phyloP scores from a whole-genome alignment of 495 filamentous ascomycete genomes.

The Penicillium diatomitis region DNA sequence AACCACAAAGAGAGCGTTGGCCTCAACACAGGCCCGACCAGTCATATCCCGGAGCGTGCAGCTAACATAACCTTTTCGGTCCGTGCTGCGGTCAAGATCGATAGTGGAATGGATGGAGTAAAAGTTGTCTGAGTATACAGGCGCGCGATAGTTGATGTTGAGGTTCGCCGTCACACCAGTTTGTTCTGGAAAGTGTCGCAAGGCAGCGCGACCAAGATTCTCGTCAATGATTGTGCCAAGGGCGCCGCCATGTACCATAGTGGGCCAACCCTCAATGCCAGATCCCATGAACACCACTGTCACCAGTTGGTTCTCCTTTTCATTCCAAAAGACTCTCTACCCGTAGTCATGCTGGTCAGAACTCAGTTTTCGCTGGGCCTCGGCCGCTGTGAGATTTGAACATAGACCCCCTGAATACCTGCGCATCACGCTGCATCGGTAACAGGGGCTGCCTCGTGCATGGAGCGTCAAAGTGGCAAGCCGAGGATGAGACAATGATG shows the following conservation, averaged over 20 bases:
- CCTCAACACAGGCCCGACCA: slow-evolving; percentile 46
- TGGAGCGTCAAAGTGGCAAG: neutral
- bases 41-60: slow-evolving; percentile 44
- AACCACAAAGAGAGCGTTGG: slow-evolving; percentile 56
- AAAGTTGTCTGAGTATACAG: slow-evolving; percentile 48
- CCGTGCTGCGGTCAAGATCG: slow-evolving; percentile 40
- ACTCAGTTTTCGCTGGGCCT: neutral
- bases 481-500: neutral
- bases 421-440: neutral
- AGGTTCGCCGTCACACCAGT: slow-evolving; percentile 58
- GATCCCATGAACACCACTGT: slow-evolving; percentile 56
- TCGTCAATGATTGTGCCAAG: slow-evolving; percentile 69
- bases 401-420: neutral
- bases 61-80: slow-evolving; percentile 54
- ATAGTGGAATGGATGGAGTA: slow-evolving; percentile 51
- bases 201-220: slow-evolving; percentile 31
- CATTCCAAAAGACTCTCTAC: slow-evolving; percentile 44
- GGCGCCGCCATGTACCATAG: slow-evolving; percentile 65
- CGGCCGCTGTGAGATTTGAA: too few species aligned
- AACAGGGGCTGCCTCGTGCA: too few species aligned
- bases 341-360: slow-evolving; percentile 16
- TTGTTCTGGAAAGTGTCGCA: slow-evolving; percentile 28
- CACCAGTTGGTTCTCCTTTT: slow-evolving; percentile 34
- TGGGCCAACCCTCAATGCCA: slow-evolving; percentile 62
- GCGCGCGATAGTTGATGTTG: slow-evolving; percentile 52